A percentile compares a stretch with the other conserved stretches of the same genome.
Conservation (phyloP, 208 protist genomes). For the Trypanosoma brucei region DNA sequence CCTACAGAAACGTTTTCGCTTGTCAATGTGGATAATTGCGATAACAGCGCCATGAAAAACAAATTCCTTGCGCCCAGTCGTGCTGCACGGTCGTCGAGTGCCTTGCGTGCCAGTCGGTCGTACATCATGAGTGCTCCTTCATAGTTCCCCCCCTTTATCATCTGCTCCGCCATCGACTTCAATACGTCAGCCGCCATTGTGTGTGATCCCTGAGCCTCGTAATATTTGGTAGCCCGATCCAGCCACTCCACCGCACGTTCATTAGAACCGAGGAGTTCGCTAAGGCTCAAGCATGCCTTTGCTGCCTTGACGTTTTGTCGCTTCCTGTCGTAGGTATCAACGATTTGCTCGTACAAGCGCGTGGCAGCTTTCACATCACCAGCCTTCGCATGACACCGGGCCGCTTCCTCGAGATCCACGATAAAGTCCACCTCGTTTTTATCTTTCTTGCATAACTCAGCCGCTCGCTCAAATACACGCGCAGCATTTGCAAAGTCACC, state of each 20-base stretch:
- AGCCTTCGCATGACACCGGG: constrained; percentile 48
- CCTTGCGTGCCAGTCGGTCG: constrained; percentile 63
- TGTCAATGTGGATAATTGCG: constrained; percentile 68
- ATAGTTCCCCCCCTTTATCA: constrained; percentile 66
- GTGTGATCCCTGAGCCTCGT: constrained; percentile 57
- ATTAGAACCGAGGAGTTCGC: constrained; percentile 45
- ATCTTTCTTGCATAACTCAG: constrained; percentile 61
- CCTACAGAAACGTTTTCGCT: constrained; percentile 53
- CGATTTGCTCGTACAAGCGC: constrained; percentile 31
- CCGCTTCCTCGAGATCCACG: constrained; percentile 70
- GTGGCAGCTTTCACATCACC: constrained; percentile 34
- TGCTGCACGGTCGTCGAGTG: constrained; percentile 67
- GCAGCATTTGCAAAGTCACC: constrained; percentile 69
- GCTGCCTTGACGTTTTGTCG: constrained; percentile 64
- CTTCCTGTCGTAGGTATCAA: constrained; percentile 59
- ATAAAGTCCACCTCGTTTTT: constrained; percentile 61
- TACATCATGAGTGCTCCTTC: constrained; percentile 55
- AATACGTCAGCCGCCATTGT: constrained; percentile 65
- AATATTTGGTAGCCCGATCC: constrained; percentile 59
- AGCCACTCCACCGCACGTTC: constrained; percentile 65
- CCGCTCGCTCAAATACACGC: constrained; percentile 59
- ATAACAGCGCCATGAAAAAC: constrained; percentile 78
- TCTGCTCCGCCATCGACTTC: constrained; percentile 69
- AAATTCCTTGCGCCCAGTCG: constrained; percentile 69
- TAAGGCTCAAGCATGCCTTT: constrained; percentile 59